A percentile compares a stretch with the other conserved stretches of the same genome.
These are phyloP conservation scores for Starmera quercuum DNA, from an alignment of 805 yeast species.

Conservation along the genomic window DNA sequence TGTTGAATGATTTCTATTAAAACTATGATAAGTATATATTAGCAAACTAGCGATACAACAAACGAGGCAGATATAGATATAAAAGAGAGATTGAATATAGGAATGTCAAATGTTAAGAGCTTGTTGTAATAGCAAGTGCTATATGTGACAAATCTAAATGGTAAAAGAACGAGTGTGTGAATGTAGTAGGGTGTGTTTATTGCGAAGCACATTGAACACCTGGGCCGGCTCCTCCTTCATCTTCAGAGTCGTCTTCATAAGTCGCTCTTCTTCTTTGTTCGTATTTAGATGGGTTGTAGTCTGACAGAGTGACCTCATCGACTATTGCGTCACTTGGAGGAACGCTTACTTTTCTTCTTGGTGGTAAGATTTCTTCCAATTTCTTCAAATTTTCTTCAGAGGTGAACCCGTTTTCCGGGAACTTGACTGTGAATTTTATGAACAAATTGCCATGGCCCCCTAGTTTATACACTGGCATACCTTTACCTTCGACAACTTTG, in stretches of 20 bases:
- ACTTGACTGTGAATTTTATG: constrained; percentile 78
- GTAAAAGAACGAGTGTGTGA: too few species aligned
- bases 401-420: constrained; percentile 74
- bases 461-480: constrained; percentile 92
- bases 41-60: too few species aligned
- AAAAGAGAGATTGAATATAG: too few species aligned
- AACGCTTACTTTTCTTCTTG: constrained; percentile 42
- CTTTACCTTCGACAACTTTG: constrained; percentile 84
- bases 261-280: constrained; percentile 28
- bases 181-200: too few species aligned
- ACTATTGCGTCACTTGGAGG: constrained; percentile 70
- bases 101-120: too few species aligned
- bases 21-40: too few species aligned
- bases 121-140: too few species aligned
- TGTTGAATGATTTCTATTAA: too few species aligned
- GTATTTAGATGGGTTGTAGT: constrained; percentile 60
- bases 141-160: too few species aligned
- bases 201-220: constrained; percentile 95
- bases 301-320: constrained; percentile 73
- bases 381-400: constrained; percentile 64
- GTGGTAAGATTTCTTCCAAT: constrained; percentile 73
- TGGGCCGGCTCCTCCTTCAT: constrained; percentile 48
- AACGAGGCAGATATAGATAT: too few species aligned
- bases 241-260: constrained; percentile 54
- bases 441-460: constrained; percentile 87